Evolutionary conservation across 2,329 filamentous ascomycete species (phyloP).

Genomic region (Colletotrichum brevisporum): DNA sequence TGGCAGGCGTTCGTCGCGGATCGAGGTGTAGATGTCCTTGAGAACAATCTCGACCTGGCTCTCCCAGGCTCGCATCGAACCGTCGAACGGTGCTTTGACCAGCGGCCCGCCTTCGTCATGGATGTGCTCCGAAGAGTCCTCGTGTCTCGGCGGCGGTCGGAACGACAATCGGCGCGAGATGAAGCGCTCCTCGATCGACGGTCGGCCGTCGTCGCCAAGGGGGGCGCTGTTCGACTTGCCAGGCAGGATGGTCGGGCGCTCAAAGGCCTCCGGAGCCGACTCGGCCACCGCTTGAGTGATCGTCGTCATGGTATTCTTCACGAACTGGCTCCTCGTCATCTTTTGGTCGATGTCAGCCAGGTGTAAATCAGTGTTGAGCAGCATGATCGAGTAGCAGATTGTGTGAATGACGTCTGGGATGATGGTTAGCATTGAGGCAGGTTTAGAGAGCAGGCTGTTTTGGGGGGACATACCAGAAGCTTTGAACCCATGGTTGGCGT

Average conservation of each 20-base stretch:
- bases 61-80: slow-evolving; percentile 86
- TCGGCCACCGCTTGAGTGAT: slow-evolving; percentile 84
- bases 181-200: slow-evolving; percentile 54
- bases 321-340: slow-evolving; percentile 95
- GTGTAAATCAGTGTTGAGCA: slow-evolving; percentile 96
- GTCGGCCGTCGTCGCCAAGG: slow-evolving; percentile 49
- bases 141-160: slow-evolving; percentile 62
- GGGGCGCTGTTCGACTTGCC: slow-evolving; percentile 50
- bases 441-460: neutral
- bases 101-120: slow-evolving; percentile 78
- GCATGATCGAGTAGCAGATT: slow-evolving; percentile 94
- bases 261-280: slow-evolving; percentile 76
- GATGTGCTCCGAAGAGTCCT: slow-evolving; percentile 49
- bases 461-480: slow-evolving; percentile 74
- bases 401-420: slow-evolving; percentile 90
- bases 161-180: slow-evolving; percentile 63
- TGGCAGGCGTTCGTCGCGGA: slow-evolving; percentile 88
- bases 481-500: slow-evolving; percentile 94
- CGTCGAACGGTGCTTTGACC: slow-evolving; percentile 82
- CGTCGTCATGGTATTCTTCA: slow-evolving; percentile 96
- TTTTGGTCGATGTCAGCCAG: slow-evolving; percentile 95
- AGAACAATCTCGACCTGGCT: slow-evolving; percentile 90
- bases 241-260: slow-evolving; percentile 69
- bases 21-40: slow-evolving; percentile 92
- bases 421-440: slow-evolving; percentile 47